Evolutionary conservation across 2,329 filamentous ascomycete species (phyloP).

Genomic region (Sporothrix phasma): DNA sequence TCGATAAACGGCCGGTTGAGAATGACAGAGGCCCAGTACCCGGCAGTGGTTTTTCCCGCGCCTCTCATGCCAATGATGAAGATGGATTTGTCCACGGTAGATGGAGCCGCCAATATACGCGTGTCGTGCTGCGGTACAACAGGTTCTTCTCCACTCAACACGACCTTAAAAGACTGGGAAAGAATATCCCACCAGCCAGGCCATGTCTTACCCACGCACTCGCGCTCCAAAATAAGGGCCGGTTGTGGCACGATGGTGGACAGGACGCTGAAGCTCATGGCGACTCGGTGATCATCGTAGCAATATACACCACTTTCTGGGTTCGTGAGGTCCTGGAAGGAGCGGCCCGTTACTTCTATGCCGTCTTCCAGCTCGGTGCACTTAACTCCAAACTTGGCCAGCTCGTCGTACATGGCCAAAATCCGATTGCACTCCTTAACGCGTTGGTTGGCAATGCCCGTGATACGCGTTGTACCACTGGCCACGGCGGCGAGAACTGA

Average conservation of each 20-base stretch:
- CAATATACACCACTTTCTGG: conserved; percentile 65
- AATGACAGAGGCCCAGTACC: conserved; percentile 69
- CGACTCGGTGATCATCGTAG: conserved; percentile 95
- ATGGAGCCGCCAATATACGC: conserved; percentile 20
- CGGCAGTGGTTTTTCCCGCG: conserved; percentile 90
- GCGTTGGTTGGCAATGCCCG: conserved; percentile 91
- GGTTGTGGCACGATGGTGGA: conserved; percentile 60
- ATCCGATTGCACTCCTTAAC: conserved; percentile 99
- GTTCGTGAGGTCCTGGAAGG: conserved; percentile 37
- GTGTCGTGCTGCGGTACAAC: conserved; percentile 14
- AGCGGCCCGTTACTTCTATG: conserved; percentile 59
- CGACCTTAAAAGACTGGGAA: conserved; percentile 64
- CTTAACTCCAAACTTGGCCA: conserved; percentile 83
- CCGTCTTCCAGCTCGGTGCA: conserved; percentile 89
- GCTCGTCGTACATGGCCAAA: conserved; percentile 84
- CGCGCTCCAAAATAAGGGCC: conserved; percentile 74
- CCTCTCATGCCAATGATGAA: conserved; percentile 97
- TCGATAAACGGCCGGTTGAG: conserved; percentile 73
- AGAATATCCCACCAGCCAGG: conserved; percentile 96
- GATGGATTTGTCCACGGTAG: conserved; percentile 51
- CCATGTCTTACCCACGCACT: conserved; percentile 96
- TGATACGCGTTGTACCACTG: conserved; percentile 71
- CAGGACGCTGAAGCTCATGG: conserved; percentile 95
- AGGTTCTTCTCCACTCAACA: conserved; percentile 64
- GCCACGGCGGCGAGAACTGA: conserved; percentile 88